These are phyloP conservation scores for Erodium moschatum DNA, from an alignment of 441 rosid species.

Conservation along the genomic window DNA sequence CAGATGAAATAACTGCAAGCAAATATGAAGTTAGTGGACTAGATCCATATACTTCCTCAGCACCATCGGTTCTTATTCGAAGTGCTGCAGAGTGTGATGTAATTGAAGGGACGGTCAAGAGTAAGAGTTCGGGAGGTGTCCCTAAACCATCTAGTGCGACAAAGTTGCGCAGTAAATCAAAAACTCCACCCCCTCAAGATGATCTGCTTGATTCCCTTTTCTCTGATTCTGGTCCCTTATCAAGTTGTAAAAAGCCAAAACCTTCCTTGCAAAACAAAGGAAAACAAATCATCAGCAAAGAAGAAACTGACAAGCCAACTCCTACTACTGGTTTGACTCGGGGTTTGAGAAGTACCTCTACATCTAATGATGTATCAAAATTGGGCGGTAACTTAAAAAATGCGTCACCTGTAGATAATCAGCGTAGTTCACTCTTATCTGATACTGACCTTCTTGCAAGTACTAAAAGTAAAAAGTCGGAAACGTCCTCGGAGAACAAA, in stretches of 20 bases:
- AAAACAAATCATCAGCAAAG: constrained; percentile 6
- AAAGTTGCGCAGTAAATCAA: constrained; percentile 26
- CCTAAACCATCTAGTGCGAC: constrained; percentile 24
- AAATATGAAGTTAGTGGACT: constrained; percentile 5
- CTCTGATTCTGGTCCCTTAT: constrained; percentile 20
- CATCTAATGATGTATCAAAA: neutral
- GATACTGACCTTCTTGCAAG: neutral
- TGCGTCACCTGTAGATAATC: neutral
- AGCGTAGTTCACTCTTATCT: neutral
- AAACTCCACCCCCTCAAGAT: constrained; percentile 20
- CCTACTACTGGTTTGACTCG: neutral
- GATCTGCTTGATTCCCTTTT: constrained; percentile 20
- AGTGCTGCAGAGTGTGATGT: constrained; percentile 84
- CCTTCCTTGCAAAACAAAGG: constrained; percentile 20
- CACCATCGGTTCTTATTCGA: constrained; percentile 62
- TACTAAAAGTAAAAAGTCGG: constrained; percentile 11
- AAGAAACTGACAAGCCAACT: neutral
- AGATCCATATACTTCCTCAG: constrained; percentile 28
- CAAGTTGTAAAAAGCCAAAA: constrained; percentile 24
- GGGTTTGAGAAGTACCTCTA: neutral
- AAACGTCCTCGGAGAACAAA: neutral
- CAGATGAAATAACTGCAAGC: constrained; percentile 19
- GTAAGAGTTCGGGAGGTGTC: constrained; percentile 26
- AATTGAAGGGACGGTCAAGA: constrained; percentile 43
- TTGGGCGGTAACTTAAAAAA: neutral